Conservation (phyloP, 495 filamentous ascomycete genomes). For the Penicillium daleae region DNA sequence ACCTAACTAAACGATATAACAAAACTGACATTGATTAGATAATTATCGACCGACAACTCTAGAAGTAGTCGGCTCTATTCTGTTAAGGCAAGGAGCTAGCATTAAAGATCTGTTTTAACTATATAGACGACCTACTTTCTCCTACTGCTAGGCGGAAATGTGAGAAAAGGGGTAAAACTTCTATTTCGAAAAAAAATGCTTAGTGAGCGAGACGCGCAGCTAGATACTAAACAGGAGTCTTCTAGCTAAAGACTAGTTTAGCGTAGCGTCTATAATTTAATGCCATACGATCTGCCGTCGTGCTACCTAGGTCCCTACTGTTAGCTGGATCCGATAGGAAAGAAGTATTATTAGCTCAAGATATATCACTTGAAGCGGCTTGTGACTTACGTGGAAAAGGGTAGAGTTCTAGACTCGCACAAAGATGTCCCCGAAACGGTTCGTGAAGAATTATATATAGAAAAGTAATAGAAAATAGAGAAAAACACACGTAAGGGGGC, state of each 20-base stretch:
- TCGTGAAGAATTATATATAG: constrained; percentile 29
- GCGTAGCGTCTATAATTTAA: constrained; percentile 34
- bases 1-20: constrained; percentile 22
- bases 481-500: constrained; percentile 17
- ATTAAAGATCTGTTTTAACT: constrained; percentile 11
- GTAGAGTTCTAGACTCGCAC: constrained; percentile 26
- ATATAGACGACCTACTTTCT: constrained; percentile 2
- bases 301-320: constrained; percentile 28
- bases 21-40: constrained; percentile 23
- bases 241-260: constrained; percentile 29
- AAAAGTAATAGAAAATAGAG: constrained; percentile 32
- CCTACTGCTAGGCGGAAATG: constrained; percentile 7
- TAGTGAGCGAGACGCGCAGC: constrained; percentile 26
- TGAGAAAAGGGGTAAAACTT: constrained; percentile 29
- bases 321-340: constrained; percentile 31
- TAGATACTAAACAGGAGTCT: constrained; percentile 29
- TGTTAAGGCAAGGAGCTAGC: constrained; percentile 2
- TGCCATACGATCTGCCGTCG: constrained; percentile 28
- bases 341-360: constrained; percentile 35
- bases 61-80: constrained; percentile 8
- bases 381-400: constrained; percentile 25
- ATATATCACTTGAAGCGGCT: constrained; percentile 29
- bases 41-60: constrained; percentile 21
- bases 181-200: constrained; percentile 26
- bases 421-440: constrained; percentile 31